phyloP scores from a whole-genome alignment of 2,329 filamentous ascomycete species.

The Cladophialophora chaetospira region DNA sequence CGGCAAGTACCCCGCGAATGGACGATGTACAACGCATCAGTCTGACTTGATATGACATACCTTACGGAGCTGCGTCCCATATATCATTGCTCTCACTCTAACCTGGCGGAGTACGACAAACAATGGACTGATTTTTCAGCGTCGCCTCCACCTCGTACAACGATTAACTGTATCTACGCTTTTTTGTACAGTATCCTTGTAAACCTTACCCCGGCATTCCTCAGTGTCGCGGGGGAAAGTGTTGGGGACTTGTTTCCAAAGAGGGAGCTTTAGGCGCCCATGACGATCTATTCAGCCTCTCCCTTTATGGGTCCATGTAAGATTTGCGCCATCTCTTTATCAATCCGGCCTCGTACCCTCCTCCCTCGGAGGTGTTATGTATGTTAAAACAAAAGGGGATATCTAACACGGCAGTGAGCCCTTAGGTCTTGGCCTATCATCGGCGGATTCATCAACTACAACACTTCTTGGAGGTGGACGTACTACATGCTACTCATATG shows the following conservation, averaged over 20 bases:
- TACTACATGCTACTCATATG: conserved; percentile 78
- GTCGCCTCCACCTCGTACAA: neutral
- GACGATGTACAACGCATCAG: neutral
- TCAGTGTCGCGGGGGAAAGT: conserved; percentile 69
- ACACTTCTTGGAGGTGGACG: conserved; percentile 70
- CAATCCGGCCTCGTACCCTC: neutral
- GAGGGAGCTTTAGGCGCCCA: conserved; percentile 68
- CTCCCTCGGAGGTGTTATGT: neutral
- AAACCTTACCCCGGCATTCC: conserved; percentile 49
- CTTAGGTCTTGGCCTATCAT: conserved; percentile 24
- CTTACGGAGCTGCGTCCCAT: no score
- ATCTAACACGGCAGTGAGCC: neutral
- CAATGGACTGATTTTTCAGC: neutral
- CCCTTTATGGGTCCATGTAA: conserved; percentile 60
- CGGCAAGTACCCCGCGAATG: no score
- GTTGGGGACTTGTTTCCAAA: conserved; percentile 71
- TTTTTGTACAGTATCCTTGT: neutral
- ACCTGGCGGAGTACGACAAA: neutral
- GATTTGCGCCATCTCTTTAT: neutral
- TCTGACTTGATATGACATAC: neutral
- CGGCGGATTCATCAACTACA: conserved; percentile 65
- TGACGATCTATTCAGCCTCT: conserved; percentile 70
- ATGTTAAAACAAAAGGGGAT: neutral
- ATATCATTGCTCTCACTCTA: no score
- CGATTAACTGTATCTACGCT: neutral